phyloP scores from a whole-genome alignment of 805 yeast species.

The Candida adriatica region DNA sequence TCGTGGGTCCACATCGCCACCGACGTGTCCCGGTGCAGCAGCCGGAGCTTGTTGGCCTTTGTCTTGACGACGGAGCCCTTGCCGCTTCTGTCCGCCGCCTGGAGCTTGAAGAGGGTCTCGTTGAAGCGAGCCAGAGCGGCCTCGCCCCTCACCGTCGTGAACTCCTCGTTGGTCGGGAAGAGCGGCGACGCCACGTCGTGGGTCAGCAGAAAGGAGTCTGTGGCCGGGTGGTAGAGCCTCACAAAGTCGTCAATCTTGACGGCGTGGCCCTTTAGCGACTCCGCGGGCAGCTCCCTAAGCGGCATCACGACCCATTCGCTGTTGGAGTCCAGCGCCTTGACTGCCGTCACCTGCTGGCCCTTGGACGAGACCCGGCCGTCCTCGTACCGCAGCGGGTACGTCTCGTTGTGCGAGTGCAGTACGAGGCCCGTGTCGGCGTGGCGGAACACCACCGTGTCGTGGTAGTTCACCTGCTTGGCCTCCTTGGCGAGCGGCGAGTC shows the following conservation, averaged over 20 bases:
- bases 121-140: conserved; percentile 50
- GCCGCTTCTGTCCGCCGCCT: conserved; percentile 48
- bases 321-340: conserved; percentile 46
- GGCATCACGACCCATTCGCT: conserved; percentile 88
- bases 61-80: conserved; percentile 53
- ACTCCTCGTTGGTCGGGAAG: conserved; percentile 89
- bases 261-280: conserved; percentile 34
- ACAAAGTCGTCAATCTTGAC: conserved; percentile 67
- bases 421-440: conserved; percentile 76
- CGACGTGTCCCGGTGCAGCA: conserved; percentile 77
- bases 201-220: conserved; percentile 73
- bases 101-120: conserved; percentile 74
- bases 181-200: conserved; percentile 97
- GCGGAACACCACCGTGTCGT: conserved; percentile 68
- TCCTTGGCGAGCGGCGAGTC: conserved; percentile 73
- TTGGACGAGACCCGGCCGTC: conserved; percentile 94
- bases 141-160: conserved; percentile 65
- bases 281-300: conserved; percentile 35
- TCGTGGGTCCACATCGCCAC: conserved; percentile 94
- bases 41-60: conserved; percentile 57
- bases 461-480: conserved; percentile 65
- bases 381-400: conserved; percentile 86
- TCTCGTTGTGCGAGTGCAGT: conserved; percentile 72
- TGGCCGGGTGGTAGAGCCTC: conserved; percentile 74
- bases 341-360: conserved; percentile 90